A percentile compares a stretch with the other conserved stretches of the same genome.
phyloP scores from a whole-genome alignment of 2,329 filamentous ascomycete species.

The Aplosporella prunicola region DNA sequence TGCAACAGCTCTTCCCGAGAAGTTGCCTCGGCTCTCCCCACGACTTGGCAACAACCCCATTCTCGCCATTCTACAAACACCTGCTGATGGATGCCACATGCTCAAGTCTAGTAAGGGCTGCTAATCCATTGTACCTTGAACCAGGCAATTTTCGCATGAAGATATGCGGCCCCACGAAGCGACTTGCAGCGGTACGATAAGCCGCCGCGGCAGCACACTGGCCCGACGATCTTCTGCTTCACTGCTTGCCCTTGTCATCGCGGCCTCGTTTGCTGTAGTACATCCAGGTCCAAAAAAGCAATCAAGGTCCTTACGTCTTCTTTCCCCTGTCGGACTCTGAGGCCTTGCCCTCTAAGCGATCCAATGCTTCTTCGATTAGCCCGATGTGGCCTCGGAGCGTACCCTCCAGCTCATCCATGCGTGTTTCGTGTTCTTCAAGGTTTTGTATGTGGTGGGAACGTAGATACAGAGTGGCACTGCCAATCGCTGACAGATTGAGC shows the following conservation, averaged over 20 bases:
- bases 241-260: neutral
- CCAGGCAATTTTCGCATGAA: too few relatives aligned
- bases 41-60: too few relatives aligned
- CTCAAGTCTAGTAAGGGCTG: too few relatives aligned
- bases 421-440: conserved; percentile 39
- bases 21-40: too few relatives aligned
- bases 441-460: conserved; percentile 33
- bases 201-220: too few relatives aligned
- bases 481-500: conserved; percentile 18
- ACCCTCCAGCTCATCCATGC: conserved; percentile 40
- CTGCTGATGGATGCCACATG: too few relatives aligned
- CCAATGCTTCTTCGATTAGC: conserved; percentile 37
- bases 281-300: neutral
- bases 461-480: conserved; percentile 17
- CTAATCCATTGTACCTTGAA: too few relatives aligned
- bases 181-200: too few relatives aligned
- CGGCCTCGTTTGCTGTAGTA: conserved; percentile 5
- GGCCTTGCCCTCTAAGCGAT: conserved; percentile 35
- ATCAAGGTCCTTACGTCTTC: conserved; percentile 23
- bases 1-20: too few relatives aligned
- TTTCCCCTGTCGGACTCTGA: conserved; percentile 25
- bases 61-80: too few relatives aligned
- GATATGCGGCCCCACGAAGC: too few relatives aligned
- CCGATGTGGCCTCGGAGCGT: conserved; percentile 40
- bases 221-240: too few relatives aligned